Evolutionary conservation across 306 rosid genomes (phyloP).

Genomic region (Amphicarpaea edgeworthii): DNA sequence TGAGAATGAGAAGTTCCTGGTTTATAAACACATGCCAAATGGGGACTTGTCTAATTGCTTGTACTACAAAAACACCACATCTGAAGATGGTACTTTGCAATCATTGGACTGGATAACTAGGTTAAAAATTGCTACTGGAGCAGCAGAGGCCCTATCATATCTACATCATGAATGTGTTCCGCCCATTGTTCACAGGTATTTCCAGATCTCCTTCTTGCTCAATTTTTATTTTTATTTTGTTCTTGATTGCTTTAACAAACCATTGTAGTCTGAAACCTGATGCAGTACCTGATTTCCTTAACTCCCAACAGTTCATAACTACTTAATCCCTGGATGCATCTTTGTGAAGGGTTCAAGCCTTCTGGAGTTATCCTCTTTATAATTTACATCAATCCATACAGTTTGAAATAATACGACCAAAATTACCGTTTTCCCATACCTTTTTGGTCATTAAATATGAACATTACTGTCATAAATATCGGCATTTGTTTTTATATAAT

Average conservation of each 20-base stretch:
- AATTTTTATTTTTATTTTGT: background rate
- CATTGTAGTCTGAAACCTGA: background rate
- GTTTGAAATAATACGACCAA: conserved; percentile 12
- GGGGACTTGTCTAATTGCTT: conserved; percentile 85
- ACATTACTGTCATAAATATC: conserved; percentile 14
- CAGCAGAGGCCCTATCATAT: conserved; percentile 84
- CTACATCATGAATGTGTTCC: conserved; percentile 92
- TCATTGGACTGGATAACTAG: conserved; percentile 99
- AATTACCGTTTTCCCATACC: conserved; percentile 3
- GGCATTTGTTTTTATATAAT: conserved; percentile 15
- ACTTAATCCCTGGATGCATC: conserved; percentile 12
- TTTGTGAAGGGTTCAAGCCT: conserved; percentile 8
- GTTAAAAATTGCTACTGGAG: conserved; percentile 91
- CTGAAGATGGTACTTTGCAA: conserved; percentile 71
- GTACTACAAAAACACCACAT: conserved; percentile 58
- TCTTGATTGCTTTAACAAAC: conserved; percentile 17
- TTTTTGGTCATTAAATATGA: background rate
- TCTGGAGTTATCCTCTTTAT: conserved; percentile 6
- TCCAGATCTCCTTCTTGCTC: conserved; percentile 30
- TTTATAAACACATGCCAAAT: conserved; percentile 81
- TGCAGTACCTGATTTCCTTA: conserved; percentile 20
- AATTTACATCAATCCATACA: background rate
- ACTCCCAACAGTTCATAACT: background rate
- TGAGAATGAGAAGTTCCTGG: conserved; percentile 84
- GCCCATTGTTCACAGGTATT: conserved; percentile 90